Evolutionary conservation across 225 moss, liverwort and hornwort genomes (phyloP), one percentile per base, ranked within the genome.

Genomic region (Antitrichia curtipendula): DNA sequence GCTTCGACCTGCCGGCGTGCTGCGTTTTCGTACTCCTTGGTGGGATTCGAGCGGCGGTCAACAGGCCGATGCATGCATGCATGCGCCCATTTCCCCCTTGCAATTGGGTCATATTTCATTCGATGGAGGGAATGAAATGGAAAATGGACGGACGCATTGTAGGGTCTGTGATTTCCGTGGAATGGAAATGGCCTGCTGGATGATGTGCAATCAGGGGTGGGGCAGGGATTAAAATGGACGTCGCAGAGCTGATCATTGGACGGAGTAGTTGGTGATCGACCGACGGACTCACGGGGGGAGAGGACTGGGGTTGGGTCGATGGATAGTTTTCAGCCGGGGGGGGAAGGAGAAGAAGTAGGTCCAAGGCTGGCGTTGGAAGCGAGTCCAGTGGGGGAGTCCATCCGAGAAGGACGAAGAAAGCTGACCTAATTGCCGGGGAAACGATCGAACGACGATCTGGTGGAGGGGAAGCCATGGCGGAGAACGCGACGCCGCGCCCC

Each of bases 381-480:
- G 36, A 36, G 36, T 75, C 13, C 75, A 32, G 32, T 34, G 47
- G 29, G 31, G 49, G 7, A n/a, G 28, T 19, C 32, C 53, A 52
- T 76, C 54, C n/a, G n/a, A 54, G n/a, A 54, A 54, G 54, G n/a
- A 77, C 77, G 10, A n/a, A 54, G 54, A n/a, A 40, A 56, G 57
- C 81, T 81, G 71, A 77, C 84, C 64, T 85, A 60, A 58, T 75
- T 70, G n/a, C 27, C 24, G 32, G 53, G 34, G 38, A 56, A 73
- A 31, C 43, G 29, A 82, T 29, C 53, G 4, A 28, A 34, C 64
- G 62, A 77, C 77, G 56, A 56, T 38, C 25, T 56, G 38, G n/a
- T 76, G n/a, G 56, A n/a, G 38, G 54, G 24, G 64, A 73, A 82
- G 80, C 66, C 68, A 93, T 93, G 92, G 62, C 88, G 52, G 92